Conservation (phyloP, 441 rosid genomes). For the Erodium texanum region DNA sequence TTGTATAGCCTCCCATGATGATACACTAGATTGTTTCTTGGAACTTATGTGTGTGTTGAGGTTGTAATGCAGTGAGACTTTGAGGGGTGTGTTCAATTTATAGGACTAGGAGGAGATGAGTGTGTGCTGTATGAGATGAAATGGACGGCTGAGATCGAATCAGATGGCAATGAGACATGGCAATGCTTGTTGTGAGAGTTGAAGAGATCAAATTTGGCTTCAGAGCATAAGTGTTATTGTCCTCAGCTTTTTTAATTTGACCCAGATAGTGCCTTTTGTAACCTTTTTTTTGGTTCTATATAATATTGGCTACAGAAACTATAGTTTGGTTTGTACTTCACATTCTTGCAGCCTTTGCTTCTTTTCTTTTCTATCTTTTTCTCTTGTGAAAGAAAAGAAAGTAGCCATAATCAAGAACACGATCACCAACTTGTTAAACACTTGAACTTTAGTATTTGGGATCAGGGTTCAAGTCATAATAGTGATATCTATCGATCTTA, state of each 20-base stretch:
- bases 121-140: conserved; percentile 8
- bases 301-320: conserved; percentile 6
- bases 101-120: conserved; percentile 2
- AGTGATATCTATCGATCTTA: no score
- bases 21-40: neutral
- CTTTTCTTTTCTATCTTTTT: neutral
- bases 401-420: no score
- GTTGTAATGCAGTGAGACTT: conserved; percentile 2
- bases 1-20: conserved; percentile 32
- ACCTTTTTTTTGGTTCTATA: conserved; percentile 3
- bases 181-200: conserved; percentile 15
- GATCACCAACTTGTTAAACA: no score
- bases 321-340: no score
- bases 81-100: conserved; percentile 19
- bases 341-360: conserved; percentile 7
- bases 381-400: neutral
- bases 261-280: conserved; percentile 12
- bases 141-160: conserved; percentile 27
- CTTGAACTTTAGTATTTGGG: no score
- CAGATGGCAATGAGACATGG: conserved; percentile 9
- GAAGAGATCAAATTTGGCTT: conserved; percentile 2
- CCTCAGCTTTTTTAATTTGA: conserved; percentile 31
- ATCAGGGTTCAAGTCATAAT: no score
- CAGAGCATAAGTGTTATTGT: conserved; percentile 27
- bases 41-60: neutral